Base-by-base conservation (phyloP, 257 asterid genomes). In the Solanum sitiens region DNA sequence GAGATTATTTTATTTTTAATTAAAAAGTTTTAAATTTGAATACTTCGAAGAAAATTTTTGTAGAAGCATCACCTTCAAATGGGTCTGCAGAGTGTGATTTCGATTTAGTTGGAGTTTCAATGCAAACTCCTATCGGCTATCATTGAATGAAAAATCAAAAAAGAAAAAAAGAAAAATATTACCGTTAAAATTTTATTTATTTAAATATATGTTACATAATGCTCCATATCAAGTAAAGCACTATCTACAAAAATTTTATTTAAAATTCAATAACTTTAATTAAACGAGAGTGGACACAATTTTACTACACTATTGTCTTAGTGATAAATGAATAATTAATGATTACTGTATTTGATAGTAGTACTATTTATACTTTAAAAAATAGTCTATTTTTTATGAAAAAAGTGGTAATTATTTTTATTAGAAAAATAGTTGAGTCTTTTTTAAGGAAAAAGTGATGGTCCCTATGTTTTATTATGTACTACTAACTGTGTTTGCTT, bases 391-490 rank as follows among this genome's bases (percentile, higher is more conserved):
- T 11, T 10, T 10, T 74, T 37, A 10, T 9, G 18, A 63, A 74
- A 5, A 27, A 74, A 74, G n/a, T 25, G 42, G n/a, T 8, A 16
- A 72, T 72, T 72, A 72, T 72, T 72, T 27, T 33, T 72, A 72
- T 33, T 33, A 33, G 79, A 33, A 18, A 18, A 72, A 72, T 32
- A 71, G 68, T 21, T 61, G 6, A 21, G 13, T 61, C 14, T 21
- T 21, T 61, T 59, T 21, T 21, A 0, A 8, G 68, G 68, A 61
- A 3, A 73, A 86, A 92, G 89, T 89, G 87, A 80, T 33, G 87
- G 25, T 35, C 80, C 80, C 44, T 73, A 18, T 2, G 4, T 53
- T 53, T 53, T 53, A 53, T 53, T 37, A 35, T 33, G 47, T 20
- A 53, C 63, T 53, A 53, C 63, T 53, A 73, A 5, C 11, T 11